Evolutionary conservation across 176 grass and related monocot genomes (phyloP), one percentile per base, ranked within the genome.

Genomic region (Areca catechu): DNA sequence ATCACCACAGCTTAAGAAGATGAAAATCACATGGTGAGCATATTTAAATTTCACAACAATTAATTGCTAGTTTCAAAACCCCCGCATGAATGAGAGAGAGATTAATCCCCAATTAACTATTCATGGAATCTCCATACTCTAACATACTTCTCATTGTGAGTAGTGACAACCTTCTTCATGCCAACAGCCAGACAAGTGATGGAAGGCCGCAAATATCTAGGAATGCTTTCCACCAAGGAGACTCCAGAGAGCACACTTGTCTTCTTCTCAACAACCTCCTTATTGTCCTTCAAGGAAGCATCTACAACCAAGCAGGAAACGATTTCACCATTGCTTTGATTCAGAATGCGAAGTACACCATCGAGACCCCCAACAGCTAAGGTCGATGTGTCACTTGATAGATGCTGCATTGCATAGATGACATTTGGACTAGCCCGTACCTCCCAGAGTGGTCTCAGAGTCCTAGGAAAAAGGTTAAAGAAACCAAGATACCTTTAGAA

Each of bases 131-230:
- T 97, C 86, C 81, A 97, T 5, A 85, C 17, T 17, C 83, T 67
- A 51, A 97, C 74, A 66, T 77, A 90, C 29, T 91, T 90, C 15
- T 85, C 80, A 1, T 77, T 86, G 63, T 97, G 92, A 0, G 86
- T 85, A 12, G 92, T 91, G 23, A 88, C 86, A 16, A 97, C 74
- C 56, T 97, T 97, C 66, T 73, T 97, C 92, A 97, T 85, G 29
- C 86, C 92, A 9, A 91, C 78, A 0, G 86, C 74, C 3, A 90
- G 50, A 30, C 86, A 73, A 0, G 74, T 84, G 20, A 97, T 97
- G 24, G 76, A 57, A 27, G 83, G 77, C 47, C 92, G 80, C 25
- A 86, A 54, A 49, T 67, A 60, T 55, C 43, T 82, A 20, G 77
- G 75, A 58, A 97, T 78, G 27, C 16, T 65, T 56, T 90, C 80